A percentile compares a stretch with the other conserved stretches of the same genome.
phyloP scores from a whole-genome alignment of 169 alveolate species.

The Cryptosporidium bovis region DNA sequence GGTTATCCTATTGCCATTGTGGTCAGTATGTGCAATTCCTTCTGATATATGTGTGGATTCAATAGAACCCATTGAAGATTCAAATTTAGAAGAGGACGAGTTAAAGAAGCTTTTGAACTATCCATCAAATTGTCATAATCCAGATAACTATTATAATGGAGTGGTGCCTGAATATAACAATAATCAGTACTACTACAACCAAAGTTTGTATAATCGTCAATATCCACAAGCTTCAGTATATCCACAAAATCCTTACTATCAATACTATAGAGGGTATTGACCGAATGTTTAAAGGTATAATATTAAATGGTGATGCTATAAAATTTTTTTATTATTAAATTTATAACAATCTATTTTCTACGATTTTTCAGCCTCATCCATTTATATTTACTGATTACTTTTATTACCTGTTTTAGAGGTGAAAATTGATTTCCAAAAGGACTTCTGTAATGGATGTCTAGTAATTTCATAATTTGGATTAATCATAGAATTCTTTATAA shows the following conservation, averaged over 20 bases:
- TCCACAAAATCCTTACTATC: slow-evolving; percentile 42
- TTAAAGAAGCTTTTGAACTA: slow-evolving; percentile 39
- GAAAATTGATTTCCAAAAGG: slow-evolving; percentile 49
- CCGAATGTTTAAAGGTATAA: background rate
- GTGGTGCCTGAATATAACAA: background rate
- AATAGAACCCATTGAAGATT: slow-evolving; percentile 34
- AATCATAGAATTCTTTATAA: background rate
- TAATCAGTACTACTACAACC: slow-evolving; percentile 5
- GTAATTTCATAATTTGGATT: slow-evolving; percentile 35
- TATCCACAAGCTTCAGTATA: background rate
- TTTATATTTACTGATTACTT: too few species aligned
- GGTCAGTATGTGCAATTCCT: slow-evolving; percentile 74
- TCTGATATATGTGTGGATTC: slow-evolving; percentile 61
- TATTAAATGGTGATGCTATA: too few species aligned
- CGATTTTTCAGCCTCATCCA: too few species aligned
- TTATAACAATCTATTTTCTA: too few species aligned
- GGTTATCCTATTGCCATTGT: slow-evolving; percentile 52
- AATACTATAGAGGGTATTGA: slow-evolving; percentile 65
- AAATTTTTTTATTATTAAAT: too few species aligned
- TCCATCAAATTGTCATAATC: slow-evolving; percentile 12
- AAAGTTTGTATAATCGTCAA: slow-evolving; percentile 17
- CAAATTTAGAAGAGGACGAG: slow-evolving; percentile 29
- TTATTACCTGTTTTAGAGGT: background rate
- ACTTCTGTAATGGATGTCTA: slow-evolving; percentile 34
- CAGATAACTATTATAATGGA: slow-evolving; percentile 2